These are phyloP conservation scores for Coniochaeta hoffmannii DNA, from an alignment of 2,329 filamentous ascomycete genomes.

Conservation along the genomic window DNA sequence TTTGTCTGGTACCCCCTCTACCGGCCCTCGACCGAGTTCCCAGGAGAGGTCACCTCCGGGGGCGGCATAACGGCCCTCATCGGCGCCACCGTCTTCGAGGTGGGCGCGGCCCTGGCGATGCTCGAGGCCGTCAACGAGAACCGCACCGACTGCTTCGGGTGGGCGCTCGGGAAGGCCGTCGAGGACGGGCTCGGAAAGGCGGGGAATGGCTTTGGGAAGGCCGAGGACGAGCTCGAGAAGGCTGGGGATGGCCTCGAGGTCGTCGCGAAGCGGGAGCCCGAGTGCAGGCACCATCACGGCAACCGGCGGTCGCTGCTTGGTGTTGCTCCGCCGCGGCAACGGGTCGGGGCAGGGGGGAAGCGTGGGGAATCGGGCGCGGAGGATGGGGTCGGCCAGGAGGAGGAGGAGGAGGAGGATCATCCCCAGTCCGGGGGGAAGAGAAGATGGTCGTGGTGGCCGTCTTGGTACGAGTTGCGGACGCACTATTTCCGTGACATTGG, in stretches of 20 bases:
- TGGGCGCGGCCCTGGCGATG: constrained; percentile 55
- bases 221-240: constrained; percentile 1
- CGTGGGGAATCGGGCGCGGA: neutral
- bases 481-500: constrained; percentile 57
- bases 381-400: neutral
- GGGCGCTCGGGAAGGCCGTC: constrained; percentile 50
- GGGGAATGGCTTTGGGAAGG: too few species aligned
- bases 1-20: constrained; percentile 56
- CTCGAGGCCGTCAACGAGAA: constrained; percentile 65
- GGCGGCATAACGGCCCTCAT: constrained; percentile 58
- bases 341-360: neutral
- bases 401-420: neutral
- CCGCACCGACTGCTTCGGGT: constrained; percentile 58
- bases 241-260: too few species aligned
- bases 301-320: constrained; percentile 5
- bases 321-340: neutral
- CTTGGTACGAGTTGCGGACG: constrained; percentile 43
- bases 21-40: constrained; percentile 44
- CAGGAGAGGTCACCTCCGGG: constrained; percentile 41
- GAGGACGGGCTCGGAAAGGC: constrained; percentile 20
- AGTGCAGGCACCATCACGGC: constrained; percentile 14
- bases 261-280: neutral
- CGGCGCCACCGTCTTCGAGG: constrained; percentile 60
- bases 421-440: constrained; percentile 6
- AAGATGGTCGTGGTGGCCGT: constrained; percentile 54